Evolutionary conservation across 306 rosid species (phyloP).

Genomic region (Sicyos edulis): DNA sequence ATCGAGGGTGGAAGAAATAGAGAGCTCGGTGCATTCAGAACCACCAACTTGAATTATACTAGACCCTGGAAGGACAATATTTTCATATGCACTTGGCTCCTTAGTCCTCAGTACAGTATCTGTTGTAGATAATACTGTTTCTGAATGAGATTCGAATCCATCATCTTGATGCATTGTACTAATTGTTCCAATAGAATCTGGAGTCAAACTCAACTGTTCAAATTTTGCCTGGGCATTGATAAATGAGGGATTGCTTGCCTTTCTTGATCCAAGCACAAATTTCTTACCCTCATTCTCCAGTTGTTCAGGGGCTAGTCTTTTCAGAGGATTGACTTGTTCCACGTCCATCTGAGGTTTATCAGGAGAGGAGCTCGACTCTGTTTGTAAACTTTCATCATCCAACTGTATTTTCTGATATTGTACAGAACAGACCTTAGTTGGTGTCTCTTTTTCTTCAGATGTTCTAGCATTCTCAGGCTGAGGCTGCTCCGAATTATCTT

Average conservation of each 20-base stretch:
- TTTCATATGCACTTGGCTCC: conserved; percentile 39
- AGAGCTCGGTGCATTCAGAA: conserved; percentile 77
- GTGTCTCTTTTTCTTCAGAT: conserved; percentile 34
- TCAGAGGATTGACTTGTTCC: conserved; percentile 45
- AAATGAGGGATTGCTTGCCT: conserved; percentile 60
- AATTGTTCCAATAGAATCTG: conserved; percentile 35
- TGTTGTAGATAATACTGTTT: conserved; percentile 26
- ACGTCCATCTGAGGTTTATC: conserved; percentile 41
- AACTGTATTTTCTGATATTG: conserved; percentile 26
- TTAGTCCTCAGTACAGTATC: conserved; percentile 40
- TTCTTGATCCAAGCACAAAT: conserved; percentile 32
- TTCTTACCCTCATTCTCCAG: conserved; percentile 67
- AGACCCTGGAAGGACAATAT: conserved; percentile 36
- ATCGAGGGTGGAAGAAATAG: conserved; percentile 81
- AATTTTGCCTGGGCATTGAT: conserved; percentile 70
- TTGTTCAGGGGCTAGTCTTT: conserved; percentile 53
- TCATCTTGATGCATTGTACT: conserved; percentile 42
- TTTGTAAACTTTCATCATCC: conserved; percentile 31
- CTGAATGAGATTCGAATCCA: conserved; percentile 43
- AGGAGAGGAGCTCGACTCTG: conserved; percentile 34
- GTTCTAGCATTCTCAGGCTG: conserved; percentile 32
- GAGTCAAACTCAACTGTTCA: conserved; percentile 49
- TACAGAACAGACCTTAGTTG: conserved; percentile 30
- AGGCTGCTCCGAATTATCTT: conserved; percentile 41
- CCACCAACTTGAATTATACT: conserved; percentile 43